Evolutionary conservation across 2,329 filamentous ascomycete genomes (phyloP).

Genomic region (Aspergillus pseudotamarii): DNA sequence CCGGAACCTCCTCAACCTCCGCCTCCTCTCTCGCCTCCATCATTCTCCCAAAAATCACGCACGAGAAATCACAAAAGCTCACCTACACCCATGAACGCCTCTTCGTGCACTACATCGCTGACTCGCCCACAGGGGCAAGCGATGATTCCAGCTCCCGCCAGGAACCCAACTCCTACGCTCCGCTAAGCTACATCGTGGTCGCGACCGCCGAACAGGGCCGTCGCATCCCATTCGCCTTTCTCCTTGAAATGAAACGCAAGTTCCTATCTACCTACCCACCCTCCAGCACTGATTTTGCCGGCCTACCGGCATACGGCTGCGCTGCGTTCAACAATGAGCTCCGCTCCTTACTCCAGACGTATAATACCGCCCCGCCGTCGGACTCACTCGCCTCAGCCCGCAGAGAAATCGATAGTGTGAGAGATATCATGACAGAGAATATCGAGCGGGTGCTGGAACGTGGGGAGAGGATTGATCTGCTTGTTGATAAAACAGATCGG

Average conservation of each 20-base stretch:
- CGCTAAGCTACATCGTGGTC: constrained; percentile 89
- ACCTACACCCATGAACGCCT: constrained; percentile 91
- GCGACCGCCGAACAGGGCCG: constrained; percentile 79
- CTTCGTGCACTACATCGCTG: constrained; percentile 94
- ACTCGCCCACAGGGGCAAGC: constrained; percentile 67
- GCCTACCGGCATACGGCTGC: constrained; percentile 85
- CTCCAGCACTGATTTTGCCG: constrained; percentile 69
- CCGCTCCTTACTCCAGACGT: constrained; percentile 77
- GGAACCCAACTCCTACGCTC: constrained; percentile 66
- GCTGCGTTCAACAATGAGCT: constrained; percentile 83
- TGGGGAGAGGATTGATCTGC: constrained; percentile 87
- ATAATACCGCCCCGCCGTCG: constrained; percentile 75
- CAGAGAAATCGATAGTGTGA: constrained; percentile 87
- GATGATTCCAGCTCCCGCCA: constrained; percentile 29
- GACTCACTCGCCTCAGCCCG: constrained; percentile 84
- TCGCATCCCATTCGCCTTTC: constrained; percentile 88
- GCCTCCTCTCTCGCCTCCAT: constrained; percentile 88
- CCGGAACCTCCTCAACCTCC: constrained; percentile 78
- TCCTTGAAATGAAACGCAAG: constrained; percentile 85
- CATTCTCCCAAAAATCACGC: constrained; percentile 92
- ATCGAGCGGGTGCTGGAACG: constrained; percentile 87
- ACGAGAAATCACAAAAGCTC: constrained; percentile 78
- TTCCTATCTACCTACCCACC: constrained; percentile 75
- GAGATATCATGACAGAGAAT: constrained; percentile 93
- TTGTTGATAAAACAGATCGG: constrained; percentile 95